Conservation (phyloP, 306 rosid genomes). For the Dryas alaskensis region DNA sequence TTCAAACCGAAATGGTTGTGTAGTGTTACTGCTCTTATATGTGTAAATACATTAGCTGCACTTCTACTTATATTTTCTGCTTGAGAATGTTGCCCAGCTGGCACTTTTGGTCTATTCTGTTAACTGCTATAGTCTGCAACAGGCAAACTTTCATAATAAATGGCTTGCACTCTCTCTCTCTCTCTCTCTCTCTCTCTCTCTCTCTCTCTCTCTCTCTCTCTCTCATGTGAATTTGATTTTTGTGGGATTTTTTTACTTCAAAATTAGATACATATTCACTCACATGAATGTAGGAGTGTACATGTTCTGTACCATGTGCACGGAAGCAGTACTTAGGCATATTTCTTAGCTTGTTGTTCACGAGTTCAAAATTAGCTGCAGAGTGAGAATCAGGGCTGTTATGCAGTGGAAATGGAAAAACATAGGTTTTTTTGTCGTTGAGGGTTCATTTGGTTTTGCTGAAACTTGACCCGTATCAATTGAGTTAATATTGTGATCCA, state of each 20-base stretch:
- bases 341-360: background rate
- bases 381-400: background rate
- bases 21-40: conserved; percentile 5
- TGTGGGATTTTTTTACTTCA: background rate
- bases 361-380: background rate
- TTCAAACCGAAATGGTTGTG: conserved; percentile 13
- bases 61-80: conserved; percentile 17
- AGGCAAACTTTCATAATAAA: conserved; percentile 22
- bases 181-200: background rate
- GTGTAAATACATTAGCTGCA: conserved; percentile 47
- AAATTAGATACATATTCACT: background rate
- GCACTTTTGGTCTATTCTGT: conserved; percentile 12
- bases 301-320: background rate
- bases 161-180: background rate
- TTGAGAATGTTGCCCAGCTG: conserved; percentile 22
- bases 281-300: background rate
- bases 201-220: no score
- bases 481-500: background rate
- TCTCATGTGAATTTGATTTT: background rate
- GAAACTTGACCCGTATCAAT: background rate
- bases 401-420: background rate
- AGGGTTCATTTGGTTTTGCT: background rate
- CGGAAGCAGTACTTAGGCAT: background rate
- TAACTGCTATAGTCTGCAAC: conserved; percentile 24
- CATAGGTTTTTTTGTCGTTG: background rate